These are phyloP conservation scores for Umbelopsis sp. DNA, from an alignment of 371 early-diverging fungal species.

Conservation along the genomic window DNA sequence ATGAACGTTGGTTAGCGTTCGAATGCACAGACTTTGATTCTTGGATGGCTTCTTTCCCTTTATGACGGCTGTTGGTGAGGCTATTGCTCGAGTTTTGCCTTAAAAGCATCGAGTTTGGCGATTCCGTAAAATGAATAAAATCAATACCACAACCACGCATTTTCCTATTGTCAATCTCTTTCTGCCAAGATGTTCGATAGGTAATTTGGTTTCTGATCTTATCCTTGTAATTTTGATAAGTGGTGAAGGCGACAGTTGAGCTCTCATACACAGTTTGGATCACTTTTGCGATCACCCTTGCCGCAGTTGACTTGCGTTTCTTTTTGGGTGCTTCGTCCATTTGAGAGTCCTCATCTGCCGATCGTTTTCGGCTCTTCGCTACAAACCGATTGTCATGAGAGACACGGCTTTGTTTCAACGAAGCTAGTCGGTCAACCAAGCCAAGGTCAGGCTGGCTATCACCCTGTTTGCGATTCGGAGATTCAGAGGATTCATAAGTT, in stretches of 20 bases:
- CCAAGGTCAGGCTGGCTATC: neutral
- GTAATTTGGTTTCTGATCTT: slow-evolving; percentile 1
- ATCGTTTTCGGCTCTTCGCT: neutral
- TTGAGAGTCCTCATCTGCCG: neutral
- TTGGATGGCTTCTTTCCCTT: neutral
- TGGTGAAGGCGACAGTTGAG: neutral
- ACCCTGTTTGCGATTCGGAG: neutral
- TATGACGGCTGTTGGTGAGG: neutral
- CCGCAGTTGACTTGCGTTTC: slow-evolving; percentile 7
- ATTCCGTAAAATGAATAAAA: neutral
- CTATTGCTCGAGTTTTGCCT: neutral
- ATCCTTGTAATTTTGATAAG: neutral
- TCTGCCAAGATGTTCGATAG: neutral
- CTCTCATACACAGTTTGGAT: neutral
- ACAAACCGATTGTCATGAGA: too few species aligned
- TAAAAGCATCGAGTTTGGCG: neutral
- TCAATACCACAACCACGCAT: slow-evolving; percentile 8
- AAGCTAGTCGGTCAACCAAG: neutral
- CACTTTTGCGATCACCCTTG: neutral
- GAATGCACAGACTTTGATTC: neutral
- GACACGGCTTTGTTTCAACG: neutral
- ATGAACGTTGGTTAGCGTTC: neutral
- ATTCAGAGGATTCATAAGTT: neutral
- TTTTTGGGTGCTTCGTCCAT: neutral
- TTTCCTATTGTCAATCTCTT: neutral